Base-by-base conservation (phyloP, 176 grass and related monocot genomes). In the Oryza meyeriana region DNA sequence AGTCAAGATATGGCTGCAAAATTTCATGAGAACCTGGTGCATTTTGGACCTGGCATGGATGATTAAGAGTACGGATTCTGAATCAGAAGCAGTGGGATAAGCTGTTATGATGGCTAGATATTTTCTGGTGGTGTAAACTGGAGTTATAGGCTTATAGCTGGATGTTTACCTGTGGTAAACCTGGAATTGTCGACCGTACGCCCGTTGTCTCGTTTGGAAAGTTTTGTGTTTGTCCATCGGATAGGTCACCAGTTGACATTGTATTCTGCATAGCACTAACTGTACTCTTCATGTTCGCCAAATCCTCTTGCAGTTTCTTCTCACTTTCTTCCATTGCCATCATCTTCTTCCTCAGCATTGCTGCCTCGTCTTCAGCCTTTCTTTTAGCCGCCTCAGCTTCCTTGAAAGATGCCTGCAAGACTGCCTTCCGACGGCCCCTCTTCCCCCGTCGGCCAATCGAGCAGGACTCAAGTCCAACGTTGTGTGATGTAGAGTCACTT, bases 381-480 rank as follows among this genome's bases (percentile, higher is more conserved):
- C 76, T 71, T 74, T 87, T 93, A 45, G 88, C 91, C 74, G 83
- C 91, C 64, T 83, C 67, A 31, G 83, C 78, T 78, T 85, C 76
- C 50, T 66, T 78, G 52, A 87, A 50, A 55, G 64, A 87, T 82
- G 72, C 64, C 58, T 82, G 58, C 52, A 76, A 66, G 45, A 24
- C 79, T 69, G 64, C 38, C 52, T 69, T 77, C 72, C 55, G 50
- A 55, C 20, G 50, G 9, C 20, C 50, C 50, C 50, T 55, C 20
- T 22, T 55, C 20, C 18, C 64, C 12, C 14, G 27, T 22, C 29
- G 71, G n/a, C 52, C 22, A 30, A 40, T 61, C 64, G 61, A 41
- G 57, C 52, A 79, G 12, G 73, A 80, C 32, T 58, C 71, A 42
- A 88, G 69, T 48, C 69, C 81, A 64, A 36, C 72, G 1, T 50